Conservation (phyloP, 129 eudicot species). For the Artemisia annua region DNA sequence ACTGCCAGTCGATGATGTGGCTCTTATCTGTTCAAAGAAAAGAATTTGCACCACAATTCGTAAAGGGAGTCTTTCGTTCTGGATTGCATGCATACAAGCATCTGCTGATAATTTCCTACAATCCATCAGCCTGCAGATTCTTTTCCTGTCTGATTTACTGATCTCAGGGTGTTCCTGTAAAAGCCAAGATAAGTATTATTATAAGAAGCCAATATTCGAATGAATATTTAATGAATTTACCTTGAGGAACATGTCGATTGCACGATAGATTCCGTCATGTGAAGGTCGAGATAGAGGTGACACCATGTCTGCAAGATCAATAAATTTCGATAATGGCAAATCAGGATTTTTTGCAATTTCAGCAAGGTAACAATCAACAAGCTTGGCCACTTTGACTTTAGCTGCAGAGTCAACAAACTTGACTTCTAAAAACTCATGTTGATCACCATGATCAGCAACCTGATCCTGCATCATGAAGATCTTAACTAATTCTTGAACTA, state of each 20-base stretch:
- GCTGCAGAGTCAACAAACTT: slow-evolving; percentile 51
- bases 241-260: slow-evolving; percentile 90
- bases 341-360: slow-evolving; percentile 67
- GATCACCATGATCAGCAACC: slow-evolving; percentile 40
- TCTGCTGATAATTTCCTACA: slow-evolving; percentile 79
- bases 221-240: slow-evolving; percentile 25
- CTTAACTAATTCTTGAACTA: slow-evolving; percentile 60
- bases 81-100: slow-evolving; percentile 92
- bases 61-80: slow-evolving; percentile 84
- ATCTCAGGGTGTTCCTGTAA: slow-evolving; percentile 77
- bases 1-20: slow-evolving; percentile 37
- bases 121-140: slow-evolving; percentile 80
- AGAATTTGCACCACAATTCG: slow-evolving; percentile 87
- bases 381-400: slow-evolving; percentile 71
- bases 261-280: slow-evolving; percentile 84
- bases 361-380: slow-evolving; percentile 75
- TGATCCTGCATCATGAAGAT: slow-evolving; percentile 61
- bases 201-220: background rate
- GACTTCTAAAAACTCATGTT: slow-evolving; percentile 50
- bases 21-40: slow-evolving; percentile 82
- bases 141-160: slow-evolving; percentile 69
- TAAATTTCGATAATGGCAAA: slow-evolving; percentile 58
- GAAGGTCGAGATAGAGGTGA: slow-evolving; percentile 59
- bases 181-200: background rate
- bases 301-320: slow-evolving; percentile 67